phyloP scores from a whole-genome alignment of 495 filamentous ascomycete genomes.

The Lepidopterella palustris region DNA sequence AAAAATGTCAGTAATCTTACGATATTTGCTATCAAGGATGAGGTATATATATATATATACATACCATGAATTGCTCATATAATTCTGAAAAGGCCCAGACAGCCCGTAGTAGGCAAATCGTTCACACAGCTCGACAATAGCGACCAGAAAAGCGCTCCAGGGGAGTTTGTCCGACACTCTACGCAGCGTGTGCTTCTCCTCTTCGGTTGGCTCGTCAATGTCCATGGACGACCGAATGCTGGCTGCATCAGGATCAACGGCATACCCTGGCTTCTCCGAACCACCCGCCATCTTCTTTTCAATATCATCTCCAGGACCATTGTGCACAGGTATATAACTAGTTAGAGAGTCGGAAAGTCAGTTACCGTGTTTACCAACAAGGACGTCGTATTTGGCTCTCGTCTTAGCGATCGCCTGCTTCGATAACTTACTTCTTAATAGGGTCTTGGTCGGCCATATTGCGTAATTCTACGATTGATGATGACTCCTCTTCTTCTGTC shows the following conservation, averaged over 20 bases:
- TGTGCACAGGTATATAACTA: not conserved
- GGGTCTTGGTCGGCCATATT: not conserved
- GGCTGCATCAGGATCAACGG: not conserved
- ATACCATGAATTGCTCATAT: slow-evolving; percentile 24
- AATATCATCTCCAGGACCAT: not conserved
- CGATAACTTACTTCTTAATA: not conserved
- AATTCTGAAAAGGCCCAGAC: slow-evolving; percentile 28
- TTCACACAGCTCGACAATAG: slow-evolving; percentile 29
- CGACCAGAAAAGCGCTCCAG: slow-evolving; percentile 26
- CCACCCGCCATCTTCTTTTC: not conserved
- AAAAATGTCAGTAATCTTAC: too few relatives aligned
- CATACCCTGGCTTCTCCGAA: not conserved
- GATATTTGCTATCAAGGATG: too few relatives aligned
- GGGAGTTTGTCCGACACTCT: slow-evolving; percentile 26
- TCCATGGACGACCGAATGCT: not conserved
- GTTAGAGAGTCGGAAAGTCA: too few relatives aligned
- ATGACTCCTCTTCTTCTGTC: not conserved
- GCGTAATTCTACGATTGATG: not conserved
- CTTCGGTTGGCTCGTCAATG: slow-evolving; percentile 10
- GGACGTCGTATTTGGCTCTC: too few relatives aligned
- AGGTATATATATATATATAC: not conserved
- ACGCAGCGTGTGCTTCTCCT: slow-evolving; percentile 18
- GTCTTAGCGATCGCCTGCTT: not conserved
- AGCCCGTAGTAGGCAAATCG: slow-evolving; percentile 29
- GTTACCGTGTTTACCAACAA: too few relatives aligned